Evolutionary conservation across 2,329 filamentous ascomycete genomes (phyloP).

Genomic region (Trichophyton mentagrophytes): DNA sequence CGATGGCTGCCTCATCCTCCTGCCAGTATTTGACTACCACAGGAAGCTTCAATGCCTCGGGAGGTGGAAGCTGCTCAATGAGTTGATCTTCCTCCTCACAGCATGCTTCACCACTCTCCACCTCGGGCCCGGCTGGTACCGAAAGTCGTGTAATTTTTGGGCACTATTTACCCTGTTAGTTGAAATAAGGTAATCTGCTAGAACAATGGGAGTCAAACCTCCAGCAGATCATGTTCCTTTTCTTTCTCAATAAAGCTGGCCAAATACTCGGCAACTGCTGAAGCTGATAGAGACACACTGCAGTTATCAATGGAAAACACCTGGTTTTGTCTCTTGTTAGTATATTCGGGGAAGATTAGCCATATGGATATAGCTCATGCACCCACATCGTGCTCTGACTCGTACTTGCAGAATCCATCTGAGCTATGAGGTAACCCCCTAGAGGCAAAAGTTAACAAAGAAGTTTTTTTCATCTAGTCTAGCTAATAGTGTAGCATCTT

Average conservation of each 20-base stretch:
- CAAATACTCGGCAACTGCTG: constrained; percentile 12
- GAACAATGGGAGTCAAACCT: constrained; percentile 16
- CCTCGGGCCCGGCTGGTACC: constrained; percentile 11
- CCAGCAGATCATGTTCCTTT: constrained; percentile 22
- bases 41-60: neutral
- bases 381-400: constrained; percentile 17
- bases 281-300: constrained; percentile 9
- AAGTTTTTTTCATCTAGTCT: constrained; percentile 5
- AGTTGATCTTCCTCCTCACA: constrained; percentile 10
- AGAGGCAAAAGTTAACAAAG: neutral
- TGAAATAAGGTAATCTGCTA: neutral
- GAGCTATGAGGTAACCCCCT: neutral
- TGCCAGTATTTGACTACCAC: constrained; percentile 18
- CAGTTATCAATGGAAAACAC: constrained; percentile 18
- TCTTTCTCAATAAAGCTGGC: constrained; percentile 20
- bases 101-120: constrained; percentile 14
- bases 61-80: neutral
- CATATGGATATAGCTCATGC: neutral
- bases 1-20: constrained; percentile 13
- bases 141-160: constrained; percentile 20
- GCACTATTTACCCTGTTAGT: constrained; percentile 12
- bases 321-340: constrained; percentile 10
- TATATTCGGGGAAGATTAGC: neutral
- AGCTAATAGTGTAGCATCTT: neutral
- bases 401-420: constrained; percentile 16